Percentiles rank a stretch among this genome's conserved stretches.
Conservation (phyloP, 495 filamentous ascomycete species). For the Chaetomium fimeti region DNA sequence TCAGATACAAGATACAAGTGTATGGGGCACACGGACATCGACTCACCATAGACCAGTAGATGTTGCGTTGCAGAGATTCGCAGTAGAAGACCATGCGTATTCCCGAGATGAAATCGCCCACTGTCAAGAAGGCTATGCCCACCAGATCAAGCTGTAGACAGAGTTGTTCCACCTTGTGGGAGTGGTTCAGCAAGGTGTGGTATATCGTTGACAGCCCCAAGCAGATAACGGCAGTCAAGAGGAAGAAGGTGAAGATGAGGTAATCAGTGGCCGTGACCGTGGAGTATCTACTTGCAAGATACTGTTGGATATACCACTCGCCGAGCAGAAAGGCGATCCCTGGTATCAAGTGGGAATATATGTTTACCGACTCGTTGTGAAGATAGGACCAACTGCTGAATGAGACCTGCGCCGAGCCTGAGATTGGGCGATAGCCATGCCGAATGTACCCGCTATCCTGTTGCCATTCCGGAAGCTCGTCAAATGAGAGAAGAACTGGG, state of each 20-base stretch:
- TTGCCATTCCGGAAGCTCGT: slow-evolving; percentile 23
- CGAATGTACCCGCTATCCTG: slow-evolving; percentile 54
- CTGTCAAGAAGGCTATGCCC: too few species aligned
- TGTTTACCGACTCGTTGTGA: slow-evolving; percentile 53
- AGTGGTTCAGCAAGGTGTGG: slow-evolving; percentile 55
- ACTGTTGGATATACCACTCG: slow-evolving; percentile 37
- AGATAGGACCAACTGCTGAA: slow-evolving; percentile 59
- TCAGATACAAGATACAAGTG: too few species aligned
- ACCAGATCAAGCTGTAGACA: too few species aligned
- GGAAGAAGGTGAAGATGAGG: slow-evolving; percentile 43
- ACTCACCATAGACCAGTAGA: too few species aligned
- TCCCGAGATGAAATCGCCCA: too few species aligned
- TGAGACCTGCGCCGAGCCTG: slow-evolving; percentile 61
- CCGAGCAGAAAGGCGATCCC: slow-evolving; percentile 35
- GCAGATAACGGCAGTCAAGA: slow-evolving; percentile 43
- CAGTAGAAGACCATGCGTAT: too few species aligned
- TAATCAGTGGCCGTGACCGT: slow-evolving; percentile 38
- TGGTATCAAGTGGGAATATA: slow-evolving; percentile 49
- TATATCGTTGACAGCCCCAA: slow-evolving; percentile 47
- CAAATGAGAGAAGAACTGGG: slow-evolving; percentile 18
- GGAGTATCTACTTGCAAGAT: slow-evolving; percentile 35
- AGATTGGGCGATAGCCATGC: slow-evolving; percentile 70
- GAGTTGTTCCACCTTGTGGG: slow-evolving; percentile 32
- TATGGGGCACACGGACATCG: too few species aligned
- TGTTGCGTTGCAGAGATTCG: too few species aligned